These are phyloP conservation scores for Penicillium turbatum DNA, from an alignment of 495 filamentous ascomycete species.

Conservation along the genomic window DNA sequence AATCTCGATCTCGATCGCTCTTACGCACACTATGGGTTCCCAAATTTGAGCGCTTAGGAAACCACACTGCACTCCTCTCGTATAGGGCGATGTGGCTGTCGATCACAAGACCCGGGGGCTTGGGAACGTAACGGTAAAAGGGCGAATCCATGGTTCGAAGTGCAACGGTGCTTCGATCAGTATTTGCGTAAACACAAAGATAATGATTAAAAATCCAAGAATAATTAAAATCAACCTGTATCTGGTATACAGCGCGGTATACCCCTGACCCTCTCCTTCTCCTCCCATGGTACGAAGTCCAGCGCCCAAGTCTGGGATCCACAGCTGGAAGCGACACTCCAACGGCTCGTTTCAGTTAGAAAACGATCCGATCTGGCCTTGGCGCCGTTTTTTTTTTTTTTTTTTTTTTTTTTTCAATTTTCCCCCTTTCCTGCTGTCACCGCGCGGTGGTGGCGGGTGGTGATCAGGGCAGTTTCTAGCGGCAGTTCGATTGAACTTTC, in stretches of 20 bases:
- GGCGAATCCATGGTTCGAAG: not conserved
- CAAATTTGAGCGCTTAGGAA: conserved; percentile 8
- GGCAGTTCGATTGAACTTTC: conserved; percentile 2
- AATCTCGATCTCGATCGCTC: not conserved
- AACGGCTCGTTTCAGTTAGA: conserved; percentile 5
- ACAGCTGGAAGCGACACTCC: not conserved
- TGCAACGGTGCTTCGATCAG: not conserved
- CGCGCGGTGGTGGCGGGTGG: not conserved
- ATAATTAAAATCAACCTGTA: not conserved
- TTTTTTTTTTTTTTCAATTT: not conserved
- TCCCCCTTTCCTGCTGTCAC: conserved; percentile 2
- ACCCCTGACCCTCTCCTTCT: conserved; percentile 1
- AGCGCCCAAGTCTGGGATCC: not conserved
- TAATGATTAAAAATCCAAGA: not conserved
- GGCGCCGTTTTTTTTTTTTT: conserved; percentile 6
- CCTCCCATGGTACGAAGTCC: not conserved
- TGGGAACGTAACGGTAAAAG: conserved; percentile 25
- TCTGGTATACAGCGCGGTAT: not conserved
- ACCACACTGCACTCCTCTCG: not conserved
- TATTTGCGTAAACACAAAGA: not conserved
- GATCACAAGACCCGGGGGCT: conserved; percentile 22
- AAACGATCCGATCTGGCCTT: conserved; percentile 5
- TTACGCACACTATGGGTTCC: not conserved
- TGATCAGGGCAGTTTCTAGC: conserved; percentile 1
- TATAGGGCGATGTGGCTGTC: conserved; percentile 14